Evolutionary conservation across 352 stramenopile species (phyloP).

Genomic region (Pythium brassicae): DNA sequence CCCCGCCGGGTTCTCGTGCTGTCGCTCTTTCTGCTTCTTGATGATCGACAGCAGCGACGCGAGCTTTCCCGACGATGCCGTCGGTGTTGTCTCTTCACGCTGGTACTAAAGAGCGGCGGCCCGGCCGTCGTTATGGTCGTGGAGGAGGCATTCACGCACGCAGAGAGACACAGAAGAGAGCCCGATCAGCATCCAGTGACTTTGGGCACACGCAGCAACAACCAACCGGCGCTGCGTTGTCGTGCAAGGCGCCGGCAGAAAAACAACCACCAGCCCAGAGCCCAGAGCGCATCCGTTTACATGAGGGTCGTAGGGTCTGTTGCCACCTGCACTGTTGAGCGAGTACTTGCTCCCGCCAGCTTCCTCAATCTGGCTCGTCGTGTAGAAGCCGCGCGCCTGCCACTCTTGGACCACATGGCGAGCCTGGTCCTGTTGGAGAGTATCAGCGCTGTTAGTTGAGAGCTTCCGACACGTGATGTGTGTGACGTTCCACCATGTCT

Average conservation of each 20-base stretch:
- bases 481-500: slow-evolving; percentile 1
- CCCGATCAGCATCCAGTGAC: too few relatives aligned
- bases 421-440: slow-evolving; percentile 46
- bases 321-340: slow-evolving; percentile 16
- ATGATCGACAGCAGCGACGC: slow-evolving; percentile 78
- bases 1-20: slow-evolving; percentile 17
- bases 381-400: slow-evolving; percentile 70
- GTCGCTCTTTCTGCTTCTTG: slow-evolving; percentile 76
- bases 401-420: slow-evolving; percentile 76
- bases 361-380: slow-evolving; percentile 52
- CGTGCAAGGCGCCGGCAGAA: too few relatives aligned
- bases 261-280: too few relatives aligned
- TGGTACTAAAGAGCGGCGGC: slow-evolving; percentile 18
- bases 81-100: slow-evolving; percentile 27
- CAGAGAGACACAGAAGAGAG: too few relatives aligned
- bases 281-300: slow-evolving; percentile 5
- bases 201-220: too few relatives aligned
- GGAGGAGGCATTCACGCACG: too few relatives aligned
- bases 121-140: too few relatives aligned
- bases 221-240: too few relatives aligned
- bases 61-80: slow-evolving; percentile 47
- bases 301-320: not conserved
- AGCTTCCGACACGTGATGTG: too few relatives aligned
- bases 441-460: too few relatives aligned
- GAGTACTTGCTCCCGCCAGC: slow-evolving; percentile 42